phyloP scores from a whole-genome alignment of 805 yeast species.

The Ogataea methylovora region DNA sequence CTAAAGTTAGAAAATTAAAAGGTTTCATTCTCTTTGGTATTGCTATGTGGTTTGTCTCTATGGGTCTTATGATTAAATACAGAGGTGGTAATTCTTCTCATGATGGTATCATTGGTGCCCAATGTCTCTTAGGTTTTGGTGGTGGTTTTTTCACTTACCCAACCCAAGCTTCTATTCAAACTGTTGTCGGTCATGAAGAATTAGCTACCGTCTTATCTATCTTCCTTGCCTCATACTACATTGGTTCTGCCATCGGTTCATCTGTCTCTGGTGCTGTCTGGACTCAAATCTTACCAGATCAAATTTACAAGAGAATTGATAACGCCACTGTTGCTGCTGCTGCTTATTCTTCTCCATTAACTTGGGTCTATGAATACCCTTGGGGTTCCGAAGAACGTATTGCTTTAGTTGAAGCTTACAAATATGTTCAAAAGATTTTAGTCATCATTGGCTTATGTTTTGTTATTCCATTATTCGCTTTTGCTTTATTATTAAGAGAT shows the following conservation, averaged over 20 bases:
- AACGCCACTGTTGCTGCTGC: slow-evolving; percentile 31
- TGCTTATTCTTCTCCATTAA: slow-evolving; percentile 49
- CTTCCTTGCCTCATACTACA: slow-evolving; percentile 48
- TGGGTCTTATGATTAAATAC: slow-evolving; percentile 52
- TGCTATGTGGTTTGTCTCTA: slow-evolving; percentile 47
- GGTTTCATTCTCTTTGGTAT: slow-evolving; percentile 54
- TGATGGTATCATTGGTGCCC: slow-evolving; percentile 55
- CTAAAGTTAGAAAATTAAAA: slow-evolving; percentile 44
- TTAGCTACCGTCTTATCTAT: slow-evolving; percentile 57
- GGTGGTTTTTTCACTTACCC: slow-evolving; percentile 68
- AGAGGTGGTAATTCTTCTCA: slow-evolving; percentile 42
- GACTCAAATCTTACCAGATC: slow-evolving; percentile 48
- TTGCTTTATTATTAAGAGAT: slow-evolving; percentile 46
- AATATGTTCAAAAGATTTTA: slow-evolving; percentile 48
- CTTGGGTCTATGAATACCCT: slow-evolving; percentile 36
- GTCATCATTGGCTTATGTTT: slow-evolving; percentile 48
- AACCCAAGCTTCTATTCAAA: slow-evolving; percentile 52
- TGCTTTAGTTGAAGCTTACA: slow-evolving; percentile 51
- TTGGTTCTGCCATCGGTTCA: slow-evolving; percentile 59
- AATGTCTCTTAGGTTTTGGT: slow-evolving; percentile 61
- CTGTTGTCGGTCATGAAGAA: slow-evolving; percentile 53
- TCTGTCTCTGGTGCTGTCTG: slow-evolving; percentile 66
- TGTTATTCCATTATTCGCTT: slow-evolving; percentile 42
- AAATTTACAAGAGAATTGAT: slow-evolving; percentile 29
- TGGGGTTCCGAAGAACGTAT: slow-evolving; percentile 61